Evolutionary conservation across 441 rosid species (phyloP).

Genomic region (Capsella rubella): DNA sequence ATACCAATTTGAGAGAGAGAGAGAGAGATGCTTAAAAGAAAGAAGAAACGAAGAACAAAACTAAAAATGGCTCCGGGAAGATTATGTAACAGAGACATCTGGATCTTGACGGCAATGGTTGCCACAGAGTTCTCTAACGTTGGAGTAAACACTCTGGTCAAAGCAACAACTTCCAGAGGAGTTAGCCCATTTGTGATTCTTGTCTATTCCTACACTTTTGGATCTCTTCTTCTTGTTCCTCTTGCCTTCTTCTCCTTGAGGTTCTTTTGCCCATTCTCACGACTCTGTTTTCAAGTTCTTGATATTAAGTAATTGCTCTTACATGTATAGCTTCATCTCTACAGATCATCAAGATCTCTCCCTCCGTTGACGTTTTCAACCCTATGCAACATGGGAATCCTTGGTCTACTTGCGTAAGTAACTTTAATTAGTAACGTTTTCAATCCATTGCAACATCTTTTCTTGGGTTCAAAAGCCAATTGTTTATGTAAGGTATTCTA

Average conservation of each 20-base stretch:
- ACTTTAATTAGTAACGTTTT: background rate
- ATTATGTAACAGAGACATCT: constrained; percentile 21
- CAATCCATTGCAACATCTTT: background rate
- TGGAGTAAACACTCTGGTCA: constrained; percentile 42
- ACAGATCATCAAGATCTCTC: constrained; percentile 43
- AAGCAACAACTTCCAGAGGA: constrained; percentile 41
- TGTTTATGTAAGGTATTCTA: background rate
- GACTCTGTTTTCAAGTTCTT: constrained; percentile 5
- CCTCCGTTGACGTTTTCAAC: constrained; percentile 35
- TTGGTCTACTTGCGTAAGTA: constrained; percentile 44
- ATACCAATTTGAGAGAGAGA: background rate
- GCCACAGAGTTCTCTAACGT: constrained; percentile 36
- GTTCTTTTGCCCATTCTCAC: constrained; percentile 37
- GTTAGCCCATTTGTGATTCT: constrained; percentile 38
- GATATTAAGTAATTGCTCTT: constrained; percentile 23
- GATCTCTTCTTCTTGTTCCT: constrained; percentile 64
- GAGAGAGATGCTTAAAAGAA: background rate
- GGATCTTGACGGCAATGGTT: constrained; percentile 40
- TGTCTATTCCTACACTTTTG: constrained; percentile 42
- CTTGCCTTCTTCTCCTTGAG: constrained; percentile 57
- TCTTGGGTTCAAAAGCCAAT: background rate
- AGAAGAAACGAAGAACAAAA: background rate
- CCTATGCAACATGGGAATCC: constrained; percentile 34
- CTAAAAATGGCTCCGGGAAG: constrained; percentile 31
- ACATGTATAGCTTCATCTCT: background rate